A percentile compares a stretch with the other conserved stretches of the same genome.
phyloP scores from a whole-genome alignment of 2,329 filamentous ascomycete genomes.

The Botryosphaeria dothidea region DNA sequence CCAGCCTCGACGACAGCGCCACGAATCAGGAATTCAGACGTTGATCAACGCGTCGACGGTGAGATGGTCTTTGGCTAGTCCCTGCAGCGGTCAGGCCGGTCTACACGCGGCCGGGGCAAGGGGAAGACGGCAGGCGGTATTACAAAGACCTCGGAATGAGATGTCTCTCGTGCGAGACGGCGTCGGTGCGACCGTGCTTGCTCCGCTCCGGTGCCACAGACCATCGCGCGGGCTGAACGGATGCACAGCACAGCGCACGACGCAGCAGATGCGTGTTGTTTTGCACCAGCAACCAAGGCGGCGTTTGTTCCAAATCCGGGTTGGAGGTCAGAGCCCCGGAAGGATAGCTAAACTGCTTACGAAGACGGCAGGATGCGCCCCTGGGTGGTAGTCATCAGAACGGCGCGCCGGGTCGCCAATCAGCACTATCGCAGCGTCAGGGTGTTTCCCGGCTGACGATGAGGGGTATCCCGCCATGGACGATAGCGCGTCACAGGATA shows the following conservation, averaged over 20 bases:
- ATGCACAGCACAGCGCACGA: not conserved
- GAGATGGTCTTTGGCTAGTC: not conserved
- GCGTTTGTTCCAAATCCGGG: not conserved
- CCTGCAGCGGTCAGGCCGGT: not conserved
- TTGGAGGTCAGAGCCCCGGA: not conserved
- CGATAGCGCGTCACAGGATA: not conserved
- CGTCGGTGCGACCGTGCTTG: not conserved
- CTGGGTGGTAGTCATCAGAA: not conserved
- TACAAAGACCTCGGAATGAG: not conserved
- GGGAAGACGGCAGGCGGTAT: not conserved
- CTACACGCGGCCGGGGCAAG: not conserved
- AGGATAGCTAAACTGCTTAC: not conserved
- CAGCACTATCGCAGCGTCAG: not conserved
- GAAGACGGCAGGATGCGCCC: not conserved
- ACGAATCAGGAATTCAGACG: not conserved
- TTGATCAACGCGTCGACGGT: not conserved
- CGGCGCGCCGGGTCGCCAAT: not conserved
- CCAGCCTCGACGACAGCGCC: not conserved
- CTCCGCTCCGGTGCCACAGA: not conserved
- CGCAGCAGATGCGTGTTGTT: not conserved
- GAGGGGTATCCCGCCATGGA: not conserved
- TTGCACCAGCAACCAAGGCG: not conserved
- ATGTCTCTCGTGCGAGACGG: not conserved
- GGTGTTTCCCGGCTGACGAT: not conserved
- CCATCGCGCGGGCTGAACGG: not conserved